Conservation (phyloP, 345 rosid species). For the Gossypium anomalum region DNA sequence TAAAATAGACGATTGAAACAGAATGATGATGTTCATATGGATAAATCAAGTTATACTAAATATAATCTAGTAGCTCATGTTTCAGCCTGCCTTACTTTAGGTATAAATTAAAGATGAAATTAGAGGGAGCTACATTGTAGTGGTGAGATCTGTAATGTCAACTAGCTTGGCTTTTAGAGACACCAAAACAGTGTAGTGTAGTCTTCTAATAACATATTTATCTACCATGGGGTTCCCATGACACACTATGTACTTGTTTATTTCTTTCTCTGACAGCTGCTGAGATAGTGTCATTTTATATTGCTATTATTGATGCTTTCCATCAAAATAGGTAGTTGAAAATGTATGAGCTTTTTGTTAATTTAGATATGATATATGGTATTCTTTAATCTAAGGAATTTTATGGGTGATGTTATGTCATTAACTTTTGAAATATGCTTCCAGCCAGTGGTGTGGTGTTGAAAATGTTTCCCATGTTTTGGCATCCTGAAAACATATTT, state of each 20-base stretch:
- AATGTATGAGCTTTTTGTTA: not conserved
- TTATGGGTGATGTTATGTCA: not conserved
- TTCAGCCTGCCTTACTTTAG: not conserved
- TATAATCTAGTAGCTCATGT: not conserved
- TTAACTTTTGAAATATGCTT: not conserved
- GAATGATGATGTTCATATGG: not conserved
- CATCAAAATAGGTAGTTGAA: not conserved
- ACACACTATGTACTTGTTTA: not conserved
- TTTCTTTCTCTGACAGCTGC: not conserved
- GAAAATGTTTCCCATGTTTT: not conserved
- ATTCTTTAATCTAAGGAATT: not conserved
- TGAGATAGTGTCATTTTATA: not conserved
- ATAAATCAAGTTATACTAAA: not conserved
- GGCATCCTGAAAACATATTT: not conserved
- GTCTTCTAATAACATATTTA: not conserved
- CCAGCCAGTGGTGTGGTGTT: not conserved
- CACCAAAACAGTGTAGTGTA: not conserved
- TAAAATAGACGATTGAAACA: not conserved
- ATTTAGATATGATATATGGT: not conserved
- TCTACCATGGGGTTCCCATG: not conserved
- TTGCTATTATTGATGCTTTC: not conserved
- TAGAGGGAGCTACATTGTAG: not conserved
- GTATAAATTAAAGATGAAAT: not conserved
- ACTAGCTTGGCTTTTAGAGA: not conserved
- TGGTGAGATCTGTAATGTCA: not conserved